Conservation (phyloP, 257 asterid species). For the Solanum tarapatanum region DNA sequence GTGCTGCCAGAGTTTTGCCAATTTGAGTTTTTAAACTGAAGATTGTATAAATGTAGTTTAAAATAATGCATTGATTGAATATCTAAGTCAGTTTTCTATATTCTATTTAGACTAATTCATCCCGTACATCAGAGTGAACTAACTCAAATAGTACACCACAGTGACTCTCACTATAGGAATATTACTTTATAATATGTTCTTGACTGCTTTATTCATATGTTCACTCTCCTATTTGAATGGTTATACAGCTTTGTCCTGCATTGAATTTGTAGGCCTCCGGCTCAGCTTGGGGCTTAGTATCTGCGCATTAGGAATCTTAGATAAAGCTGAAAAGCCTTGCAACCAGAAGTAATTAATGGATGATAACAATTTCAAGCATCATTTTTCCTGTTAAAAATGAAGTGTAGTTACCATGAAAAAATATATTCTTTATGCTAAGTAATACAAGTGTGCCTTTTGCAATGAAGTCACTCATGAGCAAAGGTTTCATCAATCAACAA, state of each 20-base stretch:
- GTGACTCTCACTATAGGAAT: not conserved
- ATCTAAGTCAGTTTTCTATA: not conserved
- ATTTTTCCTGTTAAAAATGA: not conserved
- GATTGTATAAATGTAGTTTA: not conserved
- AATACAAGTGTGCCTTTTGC: not conserved
- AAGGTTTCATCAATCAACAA: not conserved
- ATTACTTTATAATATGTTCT: not conserved
- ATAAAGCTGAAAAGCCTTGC: not conserved
- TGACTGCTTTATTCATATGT: not conserved
- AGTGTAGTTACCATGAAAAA: not conserved
- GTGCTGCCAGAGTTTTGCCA: not conserved
- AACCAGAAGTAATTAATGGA: not conserved
- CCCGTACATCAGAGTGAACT: not conserved
- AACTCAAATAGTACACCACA: not conserved
- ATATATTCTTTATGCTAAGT: not conserved
- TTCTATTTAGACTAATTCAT: not conserved
- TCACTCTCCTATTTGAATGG: not conserved
- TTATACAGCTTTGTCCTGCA: constrained; percentile 1
- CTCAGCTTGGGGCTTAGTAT: not conserved
- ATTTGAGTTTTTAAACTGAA: not conserved
- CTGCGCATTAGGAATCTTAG: not conserved
- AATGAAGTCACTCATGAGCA: not conserved
- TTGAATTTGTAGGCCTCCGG: not conserved
- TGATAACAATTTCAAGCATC: not conserved
- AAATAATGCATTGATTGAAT: not conserved